phyloP scores from a whole-genome alignment of 305 asterid species.

The Fraxinus angustifolia region DNA sequence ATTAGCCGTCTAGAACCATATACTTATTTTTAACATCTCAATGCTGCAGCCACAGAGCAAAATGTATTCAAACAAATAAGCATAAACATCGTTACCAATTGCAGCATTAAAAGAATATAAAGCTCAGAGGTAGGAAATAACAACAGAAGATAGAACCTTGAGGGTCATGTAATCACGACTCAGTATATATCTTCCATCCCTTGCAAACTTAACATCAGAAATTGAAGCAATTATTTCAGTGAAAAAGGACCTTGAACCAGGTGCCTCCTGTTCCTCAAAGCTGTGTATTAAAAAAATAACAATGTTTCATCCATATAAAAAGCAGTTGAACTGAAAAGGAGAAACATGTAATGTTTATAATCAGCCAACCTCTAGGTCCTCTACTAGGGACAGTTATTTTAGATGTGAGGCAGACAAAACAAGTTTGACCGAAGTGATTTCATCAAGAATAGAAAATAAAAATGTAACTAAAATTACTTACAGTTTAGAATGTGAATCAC shows the following conservation, averaged over 20 bases:
- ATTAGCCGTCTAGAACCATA: background rate
- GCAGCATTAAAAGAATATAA: constrained; percentile 14
- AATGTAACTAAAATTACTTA: constrained; percentile 36
- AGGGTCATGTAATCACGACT: constrained; percentile 99
- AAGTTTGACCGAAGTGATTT: background rate
- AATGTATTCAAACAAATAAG: constrained; percentile 4
- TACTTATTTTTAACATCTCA: background rate
- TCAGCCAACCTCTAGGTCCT: background rate
- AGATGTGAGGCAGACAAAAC: constrained; percentile 13
- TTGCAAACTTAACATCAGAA: constrained; percentile 94
- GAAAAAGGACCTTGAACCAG: constrained; percentile 97
- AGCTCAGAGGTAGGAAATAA: constrained; percentile 3
- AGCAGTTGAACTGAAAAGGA: constrained; percentile 18
- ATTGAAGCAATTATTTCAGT: constrained; percentile 98
- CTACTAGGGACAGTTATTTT: background rate
- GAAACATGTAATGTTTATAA: background rate
- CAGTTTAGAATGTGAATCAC: constrained; percentile 92
- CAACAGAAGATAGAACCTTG: constrained; percentile 50
- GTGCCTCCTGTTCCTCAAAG: constrained; percentile 93
- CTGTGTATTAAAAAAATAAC: constrained; percentile 43
- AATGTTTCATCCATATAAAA: constrained; percentile 21
- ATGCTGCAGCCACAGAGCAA: background rate
- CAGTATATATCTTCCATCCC: constrained; percentile 84
- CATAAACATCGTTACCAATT: constrained; percentile 1
- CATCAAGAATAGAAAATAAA: constrained; percentile 12